Percentiles rank a stretch among this genome's conserved stretches.
Evolutionary conservation across 139 green algal species (phyloP).

Genomic region (Gonium pectorale): DNA sequence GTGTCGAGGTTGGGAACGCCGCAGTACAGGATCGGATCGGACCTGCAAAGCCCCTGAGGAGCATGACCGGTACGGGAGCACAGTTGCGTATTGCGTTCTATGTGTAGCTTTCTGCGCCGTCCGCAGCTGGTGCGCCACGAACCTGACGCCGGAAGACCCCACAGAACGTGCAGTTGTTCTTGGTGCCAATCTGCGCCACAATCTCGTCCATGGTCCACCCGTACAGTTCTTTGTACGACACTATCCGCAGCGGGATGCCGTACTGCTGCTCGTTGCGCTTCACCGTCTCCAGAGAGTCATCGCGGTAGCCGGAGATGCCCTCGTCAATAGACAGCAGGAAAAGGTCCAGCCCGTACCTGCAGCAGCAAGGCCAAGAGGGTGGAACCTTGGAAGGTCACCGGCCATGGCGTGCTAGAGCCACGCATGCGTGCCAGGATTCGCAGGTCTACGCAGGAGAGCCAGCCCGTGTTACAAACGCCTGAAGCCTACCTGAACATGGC

Average conservation of each 20-base stretch:
- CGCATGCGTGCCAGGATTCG: too few relatives aligned
- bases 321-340: constrained; percentile 98
- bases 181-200: constrained; percentile 89
- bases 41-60: too few relatives aligned
- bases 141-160: constrained; percentile 91
- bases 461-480: too few relatives aligned
- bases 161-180: constrained; percentile 99
- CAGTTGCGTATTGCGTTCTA: too few relatives aligned
- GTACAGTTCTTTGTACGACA: constrained; percentile 97
- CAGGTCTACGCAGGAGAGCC: too few relatives aligned
- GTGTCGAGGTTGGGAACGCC: too few relatives aligned
- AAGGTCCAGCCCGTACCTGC: constrained; percentile 94
- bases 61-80: too few relatives aligned
- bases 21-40: too few relatives aligned
- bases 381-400: too few relatives aligned
- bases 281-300: constrained; percentile 97
- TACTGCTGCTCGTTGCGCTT: constrained; percentile 93
- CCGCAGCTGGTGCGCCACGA: background rate
- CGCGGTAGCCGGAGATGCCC: constrained; percentile 95
- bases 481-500: too few relatives aligned
- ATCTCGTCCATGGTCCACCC: constrained; percentile 99
- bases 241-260: constrained; percentile 84
- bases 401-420: too few relatives aligned
- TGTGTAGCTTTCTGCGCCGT: too few relatives aligned
- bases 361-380: background rate